Base-by-base conservation (phyloP, 352 stramenopile species). In the Globisporangium ultimum region DNA sequence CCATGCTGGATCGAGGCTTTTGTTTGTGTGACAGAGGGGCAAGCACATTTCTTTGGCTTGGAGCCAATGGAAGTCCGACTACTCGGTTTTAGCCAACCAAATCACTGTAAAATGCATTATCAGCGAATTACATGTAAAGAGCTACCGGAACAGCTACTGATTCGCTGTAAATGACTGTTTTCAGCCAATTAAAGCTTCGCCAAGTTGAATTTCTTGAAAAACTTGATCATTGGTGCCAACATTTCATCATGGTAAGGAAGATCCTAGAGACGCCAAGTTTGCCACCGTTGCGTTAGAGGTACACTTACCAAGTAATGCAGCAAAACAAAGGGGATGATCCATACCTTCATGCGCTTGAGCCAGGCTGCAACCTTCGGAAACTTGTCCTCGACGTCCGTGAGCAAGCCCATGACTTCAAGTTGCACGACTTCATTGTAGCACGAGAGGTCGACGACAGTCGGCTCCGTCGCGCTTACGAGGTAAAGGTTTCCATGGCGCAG, bases 391-490 rank as follows among this genome's bases (percentile, higher is more conserved):
- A 80, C 53, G 53, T 79, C 48, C 22, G 56, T 61, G 21, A 89
- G 69, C 42, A 85, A 48, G 0, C 72, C 78, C 78, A 88, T 85
- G 54, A 88, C 76, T 53, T 90, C 76, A 4, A 90, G 72, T 66
- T 90, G 80, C 40, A 87, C 68, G 15, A 90, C 70, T 63, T 90
- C 80, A 57, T 85, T 88, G 73, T 90, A 90, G 67, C 80, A 90
- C 51, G 78, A 88, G n/a, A 90, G 58, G 58, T 90, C 80, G 20
- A 72, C 80, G 3, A 90, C 36, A 12, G 80, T 87, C 13, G 80
- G 80, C 32, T 86, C 68, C 28, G 64, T 72, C 53, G 58, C 67
- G 55, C 74, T 88, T 68, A 85, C 74, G 43, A 90, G 53, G 63
- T 83, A 88, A 21, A 71, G 42, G 60, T 87, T 87, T 48, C 64